These are phyloP conservation scores for Castanea crenata DNA, from an alignment of 306 rosid species.

Conservation along the genomic window DNA sequence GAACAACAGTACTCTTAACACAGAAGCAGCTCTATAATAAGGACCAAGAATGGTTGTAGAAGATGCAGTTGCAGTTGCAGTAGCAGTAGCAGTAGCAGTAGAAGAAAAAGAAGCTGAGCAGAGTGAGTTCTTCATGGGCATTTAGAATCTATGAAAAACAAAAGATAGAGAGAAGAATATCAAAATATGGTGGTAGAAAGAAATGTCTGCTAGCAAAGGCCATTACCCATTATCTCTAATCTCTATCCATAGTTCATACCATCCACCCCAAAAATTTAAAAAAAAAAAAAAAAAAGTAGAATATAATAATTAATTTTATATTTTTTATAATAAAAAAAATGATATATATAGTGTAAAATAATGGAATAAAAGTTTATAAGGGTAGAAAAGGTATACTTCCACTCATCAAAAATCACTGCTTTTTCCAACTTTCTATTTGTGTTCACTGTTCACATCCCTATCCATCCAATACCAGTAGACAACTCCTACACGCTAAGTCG, in stretches of 20 bases:
- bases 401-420: constrained; percentile 56
- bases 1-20: constrained; percentile 16
- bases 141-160: constrained; percentile 28
- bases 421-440: constrained; percentile 31
- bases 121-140: constrained; percentile 42
- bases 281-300: constrained; percentile 11
- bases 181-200: constrained; percentile 17
- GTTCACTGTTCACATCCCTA: constrained; percentile 55
- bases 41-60: constrained; percentile 10
- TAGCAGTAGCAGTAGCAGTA: constrained; percentile 12
- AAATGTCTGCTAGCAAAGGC: constrained; percentile 43
- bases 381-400: constrained; percentile 56
- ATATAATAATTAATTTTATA: constrained; percentile 18
- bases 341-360: background rate
- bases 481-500: constrained; percentile 79
- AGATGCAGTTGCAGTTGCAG: background rate
- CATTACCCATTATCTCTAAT: constrained; percentile 71
- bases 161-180: constrained; percentile 28
- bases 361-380: constrained; percentile 15
- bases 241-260: constrained; percentile 35
- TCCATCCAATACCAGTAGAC: constrained; percentile 53
- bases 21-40: constrained; percentile 16
- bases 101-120: constrained; percentile 24
- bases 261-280: constrained; percentile 44
- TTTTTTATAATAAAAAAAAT: no score